Conservation (phyloP, 75 land plant genomes). For the Chamaecyparis obtusa region DNA sequence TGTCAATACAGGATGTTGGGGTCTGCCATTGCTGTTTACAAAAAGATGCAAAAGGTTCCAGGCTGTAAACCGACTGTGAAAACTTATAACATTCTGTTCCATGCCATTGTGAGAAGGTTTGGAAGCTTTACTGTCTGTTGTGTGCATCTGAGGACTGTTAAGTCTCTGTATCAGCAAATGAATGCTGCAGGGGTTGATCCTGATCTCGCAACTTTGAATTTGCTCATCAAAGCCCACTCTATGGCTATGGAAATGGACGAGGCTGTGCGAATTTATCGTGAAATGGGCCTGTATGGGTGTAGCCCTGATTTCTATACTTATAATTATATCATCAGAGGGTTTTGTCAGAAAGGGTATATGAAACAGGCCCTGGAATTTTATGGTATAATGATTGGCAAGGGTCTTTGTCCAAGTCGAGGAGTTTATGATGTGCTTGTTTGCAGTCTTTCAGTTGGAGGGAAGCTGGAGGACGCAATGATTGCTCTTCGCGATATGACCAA, state of each 20-base stretch:
- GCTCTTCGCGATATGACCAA: constrained; percentile 50
- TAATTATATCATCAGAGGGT: constrained; percentile 42
- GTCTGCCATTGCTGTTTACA: constrained; percentile 53
- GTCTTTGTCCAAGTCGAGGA: constrained; percentile 40
- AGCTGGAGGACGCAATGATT: constrained; percentile 41
- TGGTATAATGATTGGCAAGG: constrained; percentile 50
- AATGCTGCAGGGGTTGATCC: constrained; percentile 49
- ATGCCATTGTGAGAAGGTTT: constrained; percentile 38
- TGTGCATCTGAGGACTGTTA: constrained; percentile 44
- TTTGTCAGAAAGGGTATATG: constrained; percentile 54
- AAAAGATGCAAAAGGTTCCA: constrained; percentile 35
- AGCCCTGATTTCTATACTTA: constrained; percentile 50
- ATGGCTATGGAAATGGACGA: constrained; percentile 53
- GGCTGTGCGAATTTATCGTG: constrained; percentile 45
- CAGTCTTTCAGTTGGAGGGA: constrained; percentile 44
- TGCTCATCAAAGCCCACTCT: constrained; percentile 61
- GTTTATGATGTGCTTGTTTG: constrained; percentile 43
- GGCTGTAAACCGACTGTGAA: constrained; percentile 44
- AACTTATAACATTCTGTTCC: constrained; percentile 43
- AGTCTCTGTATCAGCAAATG: constrained; percentile 52
- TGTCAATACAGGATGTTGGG: constrained; percentile 36
- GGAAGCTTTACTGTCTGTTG: constrained; percentile 35
- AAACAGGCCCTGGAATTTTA: constrained; percentile 33
- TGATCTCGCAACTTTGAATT: constrained; percentile 39
- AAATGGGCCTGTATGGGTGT: constrained; percentile 63